Evolutionary conservation across 1,139 yeast genomes (phyloP), one percentile per base, ranked within the genome.

Genomic region (Kodamaea suecica): DNA sequence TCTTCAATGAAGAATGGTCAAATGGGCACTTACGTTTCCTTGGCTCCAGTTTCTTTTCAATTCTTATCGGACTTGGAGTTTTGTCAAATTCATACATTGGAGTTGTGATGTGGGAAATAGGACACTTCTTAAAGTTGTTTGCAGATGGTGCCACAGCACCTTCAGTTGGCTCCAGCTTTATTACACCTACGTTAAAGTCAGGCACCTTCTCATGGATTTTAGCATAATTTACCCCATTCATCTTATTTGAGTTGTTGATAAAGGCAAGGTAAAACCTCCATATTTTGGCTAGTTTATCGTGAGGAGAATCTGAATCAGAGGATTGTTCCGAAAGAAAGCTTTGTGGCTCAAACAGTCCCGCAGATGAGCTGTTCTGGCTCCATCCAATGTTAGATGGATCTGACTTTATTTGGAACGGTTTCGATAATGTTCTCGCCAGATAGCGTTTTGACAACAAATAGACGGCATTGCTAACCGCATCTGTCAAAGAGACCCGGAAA

Each of bases 241-340:
- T 51, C 35, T 57, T 59, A 33, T 48, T 55, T 8, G 63, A 50
- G 36, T 58, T 58, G 21, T 59, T 57, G 15, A 66, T 53, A 36
- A 68, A 60, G 1, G 70, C 64, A 38, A 61, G 43, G 47, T 68
- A 68, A 35, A 68, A 67, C 30, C 56, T 59, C 76, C 76, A 70
- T 35, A 66, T 53, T 41, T 66, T 65, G 7, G 57, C 44, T 7
- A 65, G 44, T 36, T 38, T 63, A 7, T 17, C 23, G 12, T 59
- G 28, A 25, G 28, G 28, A 8, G 8, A 9, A 9, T 25, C 28
- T 12, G 28, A 25, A 5, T 25, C 28, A 13, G 10, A 5, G 17
- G 11, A 11, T 12, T 15, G 14, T 5, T 25, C 28, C 7, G 7
- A 15, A 6, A 6, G 8, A 19, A 19, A 25, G 28, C 9, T 25